Conservation (phyloP, 2,329 filamentous ascomycete species). For the Calonectria pseudoturangicola region DNA sequence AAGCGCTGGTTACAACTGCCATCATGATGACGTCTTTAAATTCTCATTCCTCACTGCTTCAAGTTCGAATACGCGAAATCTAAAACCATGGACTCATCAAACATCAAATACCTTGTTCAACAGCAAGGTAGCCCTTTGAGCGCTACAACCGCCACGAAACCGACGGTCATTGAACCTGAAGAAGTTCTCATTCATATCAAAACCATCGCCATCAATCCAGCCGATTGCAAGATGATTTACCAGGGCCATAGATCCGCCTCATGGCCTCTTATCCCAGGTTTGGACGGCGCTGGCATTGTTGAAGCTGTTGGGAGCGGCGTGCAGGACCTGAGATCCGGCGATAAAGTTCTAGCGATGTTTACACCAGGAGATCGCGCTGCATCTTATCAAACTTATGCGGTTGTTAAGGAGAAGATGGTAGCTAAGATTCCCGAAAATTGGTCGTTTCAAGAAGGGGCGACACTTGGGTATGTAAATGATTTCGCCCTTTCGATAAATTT, state of each 20-base stretch:
- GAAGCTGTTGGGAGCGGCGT: conserved; percentile 10
- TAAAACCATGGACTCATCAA: background rate
- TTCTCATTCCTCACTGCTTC: too few species aligned
- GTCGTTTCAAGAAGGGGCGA: conserved; percentile 21
- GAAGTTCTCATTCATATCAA: conserved; percentile 18
- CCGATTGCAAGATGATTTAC: conserved; percentile 32
- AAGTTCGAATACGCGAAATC: background rate
- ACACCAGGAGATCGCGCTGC: conserved; percentile 1
- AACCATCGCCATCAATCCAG: conserved; percentile 19
- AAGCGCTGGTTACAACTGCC: too few species aligned
- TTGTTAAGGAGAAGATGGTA: conserved; percentile 2
- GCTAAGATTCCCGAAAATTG: conserved; percentile 19
- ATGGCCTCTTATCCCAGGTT: conserved; percentile 17
- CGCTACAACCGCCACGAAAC: background rate
- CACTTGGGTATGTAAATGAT: background rate
- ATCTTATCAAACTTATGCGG: conserved; percentile 14
- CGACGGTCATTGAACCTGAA: background rate
- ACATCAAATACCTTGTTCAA: conserved; percentile 15
- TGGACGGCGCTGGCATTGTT: conserved; percentile 17
- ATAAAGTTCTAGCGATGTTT: conserved; percentile 18
- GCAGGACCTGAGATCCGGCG: background rate
- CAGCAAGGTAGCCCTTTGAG: conserved; percentile 13
- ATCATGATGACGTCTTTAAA: too few species aligned
- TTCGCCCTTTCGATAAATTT: background rate
- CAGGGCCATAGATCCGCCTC: conserved; percentile 14